phyloP scores from a whole-genome alignment of 225 moss, liverwort and hornwort species.

The Ulota crispa region DNA sequence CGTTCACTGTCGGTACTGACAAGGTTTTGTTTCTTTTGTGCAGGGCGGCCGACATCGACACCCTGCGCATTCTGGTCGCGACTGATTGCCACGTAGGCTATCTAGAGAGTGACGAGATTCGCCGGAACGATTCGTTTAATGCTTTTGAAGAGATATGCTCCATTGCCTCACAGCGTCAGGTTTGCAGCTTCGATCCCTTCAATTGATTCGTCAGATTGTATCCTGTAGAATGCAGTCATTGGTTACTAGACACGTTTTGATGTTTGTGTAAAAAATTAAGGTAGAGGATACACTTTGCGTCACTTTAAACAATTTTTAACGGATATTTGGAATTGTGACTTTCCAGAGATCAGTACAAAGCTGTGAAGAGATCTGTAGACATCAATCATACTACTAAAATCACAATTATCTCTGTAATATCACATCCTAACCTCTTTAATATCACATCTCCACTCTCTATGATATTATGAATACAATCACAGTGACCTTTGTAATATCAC shows the following conservation, averaged over 20 bases:
- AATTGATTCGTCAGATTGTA: neutral
- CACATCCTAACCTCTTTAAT: too few relatives aligned
- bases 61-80: constrained; percentile 82
- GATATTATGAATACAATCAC: too few relatives aligned
- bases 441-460: too few relatives aligned
- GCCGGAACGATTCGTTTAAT: constrained; percentile 84
- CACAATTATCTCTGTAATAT: too few relatives aligned
- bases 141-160: constrained; percentile 95
- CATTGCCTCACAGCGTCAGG: constrained; percentile 88
- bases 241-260: neutral
- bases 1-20: neutral
- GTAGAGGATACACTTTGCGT: neutral
- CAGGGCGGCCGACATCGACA: constrained; percentile 78
- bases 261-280: neutral
- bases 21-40: neutral
- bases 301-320: neutral
- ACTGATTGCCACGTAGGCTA: constrained; percentile 96
- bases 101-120: constrained; percentile 92
- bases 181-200: constrained; percentile 19
- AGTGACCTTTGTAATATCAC: too few relatives aligned
- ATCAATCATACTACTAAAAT: too few relatives aligned
- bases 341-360: neutral
- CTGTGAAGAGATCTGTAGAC: neutral
- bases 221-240: neutral
- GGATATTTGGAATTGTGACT: neutral